These are phyloP conservation scores for Cutaneotrichosporon spelunceum DNA, from an alignment of 1,284 basidiomycete species.

Conservation along the genomic window DNA sequence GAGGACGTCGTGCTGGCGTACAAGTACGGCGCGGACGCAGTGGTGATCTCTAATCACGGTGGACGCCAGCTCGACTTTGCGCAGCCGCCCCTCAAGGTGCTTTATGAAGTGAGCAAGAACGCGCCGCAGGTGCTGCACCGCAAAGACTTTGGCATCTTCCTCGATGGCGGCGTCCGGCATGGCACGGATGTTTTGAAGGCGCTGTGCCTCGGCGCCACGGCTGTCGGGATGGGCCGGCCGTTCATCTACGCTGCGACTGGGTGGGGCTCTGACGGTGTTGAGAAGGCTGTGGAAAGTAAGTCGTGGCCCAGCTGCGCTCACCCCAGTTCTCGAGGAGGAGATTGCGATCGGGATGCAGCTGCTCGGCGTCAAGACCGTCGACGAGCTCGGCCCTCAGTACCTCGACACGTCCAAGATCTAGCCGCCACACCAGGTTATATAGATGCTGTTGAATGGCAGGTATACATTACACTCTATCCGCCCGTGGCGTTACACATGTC, in stretches of 20 bases:
- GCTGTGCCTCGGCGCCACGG: constrained; percentile 78
- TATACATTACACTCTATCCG: constrained; percentile 5
- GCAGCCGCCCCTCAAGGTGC: constrained; percentile 69
- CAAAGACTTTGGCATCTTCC: constrained; percentile 60
- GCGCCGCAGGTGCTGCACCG: constrained; percentile 70
- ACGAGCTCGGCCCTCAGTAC: constrained; percentile 40
- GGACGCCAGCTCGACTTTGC: constrained; percentile 42
- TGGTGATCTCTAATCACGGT: constrained; percentile 54
- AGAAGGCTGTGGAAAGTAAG: constrained; percentile 57
- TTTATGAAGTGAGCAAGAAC: constrained; percentile 65
- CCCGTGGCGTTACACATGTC: constrained; percentile 8
- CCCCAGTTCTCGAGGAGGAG: constrained; percentile 67
- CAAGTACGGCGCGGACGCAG: constrained; percentile 50
- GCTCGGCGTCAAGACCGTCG: constrained; percentile 65
- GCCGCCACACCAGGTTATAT: neutral
- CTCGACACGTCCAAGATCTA: constrained; percentile 33
- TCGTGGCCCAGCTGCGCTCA: constrained; percentile 9
- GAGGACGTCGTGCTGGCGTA: constrained; percentile 52
- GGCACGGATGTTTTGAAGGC: constrained; percentile 90
- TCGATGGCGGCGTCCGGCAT: constrained; percentile 78
- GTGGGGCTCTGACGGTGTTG: constrained; percentile 77
- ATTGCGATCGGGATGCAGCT: constrained; percentile 73
- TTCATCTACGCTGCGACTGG: constrained; percentile 85
- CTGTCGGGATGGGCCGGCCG: constrained; percentile 78
- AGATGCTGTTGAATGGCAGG: constrained; percentile 1